Evolutionary conservation across 73 alveolate species (phyloP).

Genomic region (Paramecium tetraurelia): DNA sequence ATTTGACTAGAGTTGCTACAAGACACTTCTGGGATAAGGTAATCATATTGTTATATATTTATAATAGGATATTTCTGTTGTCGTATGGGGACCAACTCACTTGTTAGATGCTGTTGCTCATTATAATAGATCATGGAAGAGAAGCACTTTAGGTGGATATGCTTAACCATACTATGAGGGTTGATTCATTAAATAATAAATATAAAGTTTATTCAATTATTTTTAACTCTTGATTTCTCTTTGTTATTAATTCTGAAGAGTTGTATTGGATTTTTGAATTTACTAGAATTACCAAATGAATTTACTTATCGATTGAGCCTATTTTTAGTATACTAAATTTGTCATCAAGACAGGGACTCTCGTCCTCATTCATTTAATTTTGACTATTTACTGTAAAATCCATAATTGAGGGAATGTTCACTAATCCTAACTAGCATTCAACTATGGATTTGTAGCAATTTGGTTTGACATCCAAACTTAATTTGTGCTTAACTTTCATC

Average conservation of each 20-base stretch:
- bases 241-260: not conserved
- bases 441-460: not conserved
- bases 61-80: conserved; percentile 54
- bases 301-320: not conserved
- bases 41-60: not conserved
- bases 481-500: not conserved
- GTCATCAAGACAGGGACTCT: conserved; percentile 6
- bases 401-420: not conserved
- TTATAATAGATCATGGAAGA: conserved; percentile 60
- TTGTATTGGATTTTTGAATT: not conserved
- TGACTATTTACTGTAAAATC: conserved; percentile 15
- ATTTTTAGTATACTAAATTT: not conserved
- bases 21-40: conserved; percentile 64
- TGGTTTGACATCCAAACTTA: conserved; percentile 1
- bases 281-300: not conserved
- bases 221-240: not conserved
- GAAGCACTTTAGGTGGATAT: conserved; percentile 60
- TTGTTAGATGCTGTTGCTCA: conserved; percentile 45
- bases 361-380: conserved; percentile 23
- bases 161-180: conserved; percentile 38
- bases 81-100: conserved; percentile 64
- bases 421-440: not conserved
- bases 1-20: conserved; percentile 57
- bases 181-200: not conserved
- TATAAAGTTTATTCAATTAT: conserved; percentile 10